Evolutionary conservation across 495 filamentous ascomycete species (phyloP), one percentile per base, ranked within the genome.

Genomic region (Tuber indicum): DNA sequence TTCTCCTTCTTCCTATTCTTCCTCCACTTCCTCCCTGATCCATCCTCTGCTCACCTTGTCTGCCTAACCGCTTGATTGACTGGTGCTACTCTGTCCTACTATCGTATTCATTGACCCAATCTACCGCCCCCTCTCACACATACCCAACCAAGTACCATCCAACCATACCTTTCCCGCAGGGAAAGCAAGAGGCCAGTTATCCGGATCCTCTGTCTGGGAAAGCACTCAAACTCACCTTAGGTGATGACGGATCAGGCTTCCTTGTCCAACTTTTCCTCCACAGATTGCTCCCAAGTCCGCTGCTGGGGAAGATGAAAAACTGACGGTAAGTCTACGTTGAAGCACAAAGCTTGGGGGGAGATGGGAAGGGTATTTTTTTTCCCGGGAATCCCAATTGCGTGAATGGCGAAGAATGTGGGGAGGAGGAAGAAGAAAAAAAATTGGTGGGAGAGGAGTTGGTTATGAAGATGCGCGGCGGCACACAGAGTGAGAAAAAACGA

Each of bases 401-500:
- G 72, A 58, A 23, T 32, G 58, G 43, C 26, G 74, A 42, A 74
- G 45, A 26, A 58, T 41, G 72, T 66, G 77, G 41, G 66, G 43
- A 79, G 42, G 72, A 41, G 45, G 26, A 70, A 75, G 62, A 74
- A 46, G 42, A 45, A 41, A 23, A 70, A 39, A 72, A 72, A 49
- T 62, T 78, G 72, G 45, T 72, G 77, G 49, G 62, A 71, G 46
- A 70, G 75, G 52, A 66, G 42, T 66, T 66, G 58, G 77, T 71
- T 72, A 77, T 77, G 76, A 43, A 71, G 70, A 76, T 80, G 78
- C 52, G 74, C 62, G 71, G 71, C 58, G 58, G 78, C 71, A 79
- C 72, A 79, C 75, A 52, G 75, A 74, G 72, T 70, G 72, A 73
- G 74, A 76, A 78, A 78, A 75, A 79, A 77, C 72, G 74, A 71